A percentile compares a stretch with the other conserved stretches of the same genome.
Evolutionary conservation across 352 stramenopile species (phyloP).

Genomic region (Pythium diclinum): DNA sequence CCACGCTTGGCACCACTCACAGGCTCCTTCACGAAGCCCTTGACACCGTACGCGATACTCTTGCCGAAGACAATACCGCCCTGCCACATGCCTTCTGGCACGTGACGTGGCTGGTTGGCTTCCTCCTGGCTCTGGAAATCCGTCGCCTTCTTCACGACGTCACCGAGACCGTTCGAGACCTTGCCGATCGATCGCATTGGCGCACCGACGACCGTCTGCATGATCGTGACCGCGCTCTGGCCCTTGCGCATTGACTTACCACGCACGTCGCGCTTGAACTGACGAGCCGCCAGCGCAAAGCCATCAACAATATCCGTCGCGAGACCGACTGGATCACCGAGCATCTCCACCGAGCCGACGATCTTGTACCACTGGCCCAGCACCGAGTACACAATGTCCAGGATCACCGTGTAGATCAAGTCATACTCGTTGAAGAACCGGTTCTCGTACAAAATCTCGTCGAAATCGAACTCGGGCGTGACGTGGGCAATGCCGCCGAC

Average conservation of each 20-base stretch:
- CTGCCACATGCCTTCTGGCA: slow-evolving; percentile 74
- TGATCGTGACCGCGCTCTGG: slow-evolving; percentile 71
- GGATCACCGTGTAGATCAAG: slow-evolving; percentile 68
- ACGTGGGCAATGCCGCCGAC: slow-evolving; percentile 85
- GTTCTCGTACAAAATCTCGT: slow-evolving; percentile 68
- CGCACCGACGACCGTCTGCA: slow-evolving; percentile 79
- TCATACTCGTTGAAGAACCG: slow-evolving; percentile 87
- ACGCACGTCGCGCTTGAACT: slow-evolving; percentile 77
- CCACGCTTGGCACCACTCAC: slow-evolving; percentile 68
- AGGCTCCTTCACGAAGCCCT: slow-evolving; percentile 79
- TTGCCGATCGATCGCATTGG: slow-evolving; percentile 76
- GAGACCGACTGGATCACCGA: slow-evolving; percentile 80
- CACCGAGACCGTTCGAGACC: slow-evolving; percentile 78
- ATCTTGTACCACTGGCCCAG: slow-evolving; percentile 89
- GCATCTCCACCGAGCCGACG: slow-evolving; percentile 80
- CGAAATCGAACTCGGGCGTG: slow-evolving; percentile 78
- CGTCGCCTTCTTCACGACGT: slow-evolving; percentile 84
- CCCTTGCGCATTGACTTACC: slow-evolving; percentile 81
- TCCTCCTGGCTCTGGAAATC: slow-evolving; percentile 81
- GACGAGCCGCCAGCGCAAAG: slow-evolving; percentile 71
- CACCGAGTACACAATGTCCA: slow-evolving; percentile 69
- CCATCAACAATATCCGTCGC: slow-evolving; percentile 85
- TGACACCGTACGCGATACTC: slow-evolving; percentile 71
- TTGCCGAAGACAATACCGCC: slow-evolving; percentile 74
- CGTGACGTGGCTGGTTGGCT: slow-evolving; percentile 58